Evolutionary conservation across 306 rosid genomes (phyloP).

Genomic region (Alnus glutinosa): DNA sequence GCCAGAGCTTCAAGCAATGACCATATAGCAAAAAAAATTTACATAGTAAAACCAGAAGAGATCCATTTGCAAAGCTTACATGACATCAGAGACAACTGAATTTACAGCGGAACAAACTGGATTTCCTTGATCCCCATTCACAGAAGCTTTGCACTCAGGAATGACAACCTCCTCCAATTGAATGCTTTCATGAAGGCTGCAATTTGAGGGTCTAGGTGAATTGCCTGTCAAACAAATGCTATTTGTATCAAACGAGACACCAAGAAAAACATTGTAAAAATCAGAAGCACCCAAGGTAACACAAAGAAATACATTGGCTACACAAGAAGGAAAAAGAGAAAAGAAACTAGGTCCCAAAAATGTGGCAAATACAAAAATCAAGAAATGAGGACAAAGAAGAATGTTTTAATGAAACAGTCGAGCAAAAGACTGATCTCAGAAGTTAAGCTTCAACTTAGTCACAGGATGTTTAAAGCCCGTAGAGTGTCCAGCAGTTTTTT

Average conservation of each 20-base stretch:
- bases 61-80: constrained; percentile 47
- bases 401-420: neutral
- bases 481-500: neutral
- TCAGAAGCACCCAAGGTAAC: constrained; percentile 5
- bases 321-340: neutral
- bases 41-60: constrained; percentile 15
- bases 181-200: constrained; percentile 35
- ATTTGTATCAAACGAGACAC: constrained; percentile 16
- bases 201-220: constrained; percentile 36
- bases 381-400: neutral
- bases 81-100: constrained; percentile 36
- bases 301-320: neutral
- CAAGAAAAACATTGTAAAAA: constrained; percentile 17
- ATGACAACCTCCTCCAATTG: constrained; percentile 36
- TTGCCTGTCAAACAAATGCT: constrained; percentile 47
- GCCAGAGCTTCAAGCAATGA: constrained; percentile 13
- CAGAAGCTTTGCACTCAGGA: constrained; percentile 36
- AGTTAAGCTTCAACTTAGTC: neutral
- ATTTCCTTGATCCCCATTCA: constrained; percentile 41
- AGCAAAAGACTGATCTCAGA: neutral
- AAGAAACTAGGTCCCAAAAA: neutral
- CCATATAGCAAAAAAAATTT: constrained; percentile 17
- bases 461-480: neutral
- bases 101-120: constrained; percentile 37
- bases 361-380: neutral